Conservation (phyloP, 345 rosid species). For the Salix udensis region DNA sequence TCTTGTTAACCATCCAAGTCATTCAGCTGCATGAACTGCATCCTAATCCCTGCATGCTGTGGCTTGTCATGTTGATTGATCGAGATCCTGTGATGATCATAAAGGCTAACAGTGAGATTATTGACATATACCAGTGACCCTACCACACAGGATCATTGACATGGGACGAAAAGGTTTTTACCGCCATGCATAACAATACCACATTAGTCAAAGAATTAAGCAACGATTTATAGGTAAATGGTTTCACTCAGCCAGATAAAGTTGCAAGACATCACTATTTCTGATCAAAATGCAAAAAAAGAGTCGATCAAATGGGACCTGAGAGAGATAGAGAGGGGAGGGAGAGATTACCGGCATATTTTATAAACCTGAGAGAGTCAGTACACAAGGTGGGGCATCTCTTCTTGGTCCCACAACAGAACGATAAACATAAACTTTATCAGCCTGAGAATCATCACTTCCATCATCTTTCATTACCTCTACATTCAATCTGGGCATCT, state of each 20-base stretch:
- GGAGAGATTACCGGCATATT: slow-evolving; percentile 18
- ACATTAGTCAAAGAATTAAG: neutral
- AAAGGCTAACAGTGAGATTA: neutral
- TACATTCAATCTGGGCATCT: slow-evolving; percentile 67
- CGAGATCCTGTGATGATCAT: neutral
- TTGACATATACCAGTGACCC: neutral
- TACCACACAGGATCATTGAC: neutral
- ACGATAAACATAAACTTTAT: slow-evolving; percentile 59
- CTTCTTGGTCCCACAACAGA: slow-evolving; percentile 64
- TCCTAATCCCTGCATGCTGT: neutral
- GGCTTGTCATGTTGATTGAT: neutral
- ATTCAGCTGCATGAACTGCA: slow-evolving; percentile 6
- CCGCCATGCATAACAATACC: neutral
- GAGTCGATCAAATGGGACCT: neutral
- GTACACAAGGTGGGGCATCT: slow-evolving; percentile 65
- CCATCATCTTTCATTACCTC: slow-evolving; percentile 68
- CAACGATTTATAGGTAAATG: neutral
- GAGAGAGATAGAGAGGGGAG: neutral
- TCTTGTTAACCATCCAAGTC: slow-evolving; percentile 2
- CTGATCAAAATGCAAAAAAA: neutral
- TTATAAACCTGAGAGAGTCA: slow-evolving; percentile 37
- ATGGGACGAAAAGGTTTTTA: neutral
- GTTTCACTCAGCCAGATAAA: neutral
- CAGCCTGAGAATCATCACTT: slow-evolving; percentile 46
- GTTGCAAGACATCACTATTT: neutral